Conservation (phyloP, 1,284 basidiomycete genomes). For the Phlebopus sp. region DNA sequence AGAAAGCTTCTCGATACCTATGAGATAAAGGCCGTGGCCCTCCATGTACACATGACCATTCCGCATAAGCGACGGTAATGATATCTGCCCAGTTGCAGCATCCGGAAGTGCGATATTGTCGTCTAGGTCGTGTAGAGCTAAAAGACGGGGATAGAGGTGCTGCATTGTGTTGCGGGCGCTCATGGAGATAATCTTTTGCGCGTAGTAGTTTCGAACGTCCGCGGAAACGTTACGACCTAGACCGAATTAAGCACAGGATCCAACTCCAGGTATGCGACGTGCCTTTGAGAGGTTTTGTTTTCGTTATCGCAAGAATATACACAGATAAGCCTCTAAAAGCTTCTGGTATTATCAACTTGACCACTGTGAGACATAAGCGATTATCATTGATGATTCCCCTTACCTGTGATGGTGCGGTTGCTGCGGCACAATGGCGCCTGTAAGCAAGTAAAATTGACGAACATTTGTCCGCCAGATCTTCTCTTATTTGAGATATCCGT, state of each 20-base stretch:
- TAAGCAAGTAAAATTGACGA: slow-evolving; percentile 86
- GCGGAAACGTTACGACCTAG: slow-evolving; percentile 84
- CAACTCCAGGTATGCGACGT: slow-evolving; percentile 7
- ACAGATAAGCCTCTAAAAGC: slow-evolving; percentile 88
- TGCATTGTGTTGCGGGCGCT: slow-evolving; percentile 71
- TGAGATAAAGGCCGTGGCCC: slow-evolving; percentile 86
- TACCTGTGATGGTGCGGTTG: slow-evolving; percentile 81
- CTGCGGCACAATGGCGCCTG: slow-evolving; percentile 85
- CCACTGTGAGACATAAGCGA: slow-evolving; percentile 11
- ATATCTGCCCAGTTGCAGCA: slow-evolving; percentile 52
- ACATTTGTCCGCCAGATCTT: slow-evolving; percentile 83
- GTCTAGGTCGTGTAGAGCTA: slow-evolving; percentile 86
- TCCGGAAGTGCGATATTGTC: slow-evolving; percentile 73
- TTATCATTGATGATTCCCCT: slow-evolving; percentile 1
- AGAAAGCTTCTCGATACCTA: slow-evolving; percentile 49
- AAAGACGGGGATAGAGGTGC: slow-evolving; percentile 85
- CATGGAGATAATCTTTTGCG: slow-evolving; percentile 73
- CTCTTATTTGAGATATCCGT: slow-evolving; percentile 75
- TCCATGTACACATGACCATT: slow-evolving; percentile 89
- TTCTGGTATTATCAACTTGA: slow-evolving; percentile 90
- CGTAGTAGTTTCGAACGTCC: slow-evolving; percentile 89
- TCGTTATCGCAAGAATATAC: slow-evolving; percentile 82
- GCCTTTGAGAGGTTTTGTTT: slow-evolving; percentile 93
- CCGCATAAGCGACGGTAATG: slow-evolving; percentile 81
- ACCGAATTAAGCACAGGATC: slow-evolving; percentile 12